A percentile compares a stretch with the other conserved stretches of the same genome.
These are phyloP conservation scores for Begonia masoniana DNA, from an alignment of 306 rosid genomes.

Conservation along the genomic window DNA sequence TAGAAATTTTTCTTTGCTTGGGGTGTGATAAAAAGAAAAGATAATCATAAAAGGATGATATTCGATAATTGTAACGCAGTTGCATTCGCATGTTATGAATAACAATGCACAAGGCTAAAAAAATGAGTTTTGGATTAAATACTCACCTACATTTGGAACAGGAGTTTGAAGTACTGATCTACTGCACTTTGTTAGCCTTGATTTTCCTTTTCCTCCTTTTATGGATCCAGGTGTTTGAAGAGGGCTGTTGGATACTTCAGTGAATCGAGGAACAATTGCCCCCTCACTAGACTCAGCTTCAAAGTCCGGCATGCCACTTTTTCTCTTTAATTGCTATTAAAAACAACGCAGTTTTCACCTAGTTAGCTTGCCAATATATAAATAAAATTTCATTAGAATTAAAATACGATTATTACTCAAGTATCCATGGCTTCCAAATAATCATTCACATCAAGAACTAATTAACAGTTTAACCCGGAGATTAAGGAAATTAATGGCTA, in stretches of 20 bases:
- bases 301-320: constrained; percentile 38
- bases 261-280: constrained; percentile 30
- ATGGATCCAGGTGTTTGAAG: constrained; percentile 61
- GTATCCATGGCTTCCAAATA: not conserved
- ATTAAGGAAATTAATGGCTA: too few relatives aligned
- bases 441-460: too few relatives aligned
- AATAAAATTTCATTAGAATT: not conserved
- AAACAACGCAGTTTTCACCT: constrained; percentile 9
- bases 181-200: constrained; percentile 57
- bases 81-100: too few relatives aligned
- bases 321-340: constrained; percentile 63
- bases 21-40: not conserved
- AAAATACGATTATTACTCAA: not conserved
- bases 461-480: too few relatives aligned
- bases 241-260: constrained; percentile 36
- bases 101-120: too few relatives aligned
- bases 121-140: constrained; percentile 3
- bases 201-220: constrained; percentile 57
- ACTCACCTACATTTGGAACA: constrained; percentile 56
- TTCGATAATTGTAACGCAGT: too few relatives aligned
- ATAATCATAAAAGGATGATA: not conserved
- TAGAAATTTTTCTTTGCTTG: not conserved
- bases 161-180: constrained; percentile 73
- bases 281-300: constrained; percentile 63
- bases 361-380: constrained; percentile 1